Base-by-base conservation (phyloP, 2,329 filamentous ascomycete species). In the Botrytis galanthina region DNA sequence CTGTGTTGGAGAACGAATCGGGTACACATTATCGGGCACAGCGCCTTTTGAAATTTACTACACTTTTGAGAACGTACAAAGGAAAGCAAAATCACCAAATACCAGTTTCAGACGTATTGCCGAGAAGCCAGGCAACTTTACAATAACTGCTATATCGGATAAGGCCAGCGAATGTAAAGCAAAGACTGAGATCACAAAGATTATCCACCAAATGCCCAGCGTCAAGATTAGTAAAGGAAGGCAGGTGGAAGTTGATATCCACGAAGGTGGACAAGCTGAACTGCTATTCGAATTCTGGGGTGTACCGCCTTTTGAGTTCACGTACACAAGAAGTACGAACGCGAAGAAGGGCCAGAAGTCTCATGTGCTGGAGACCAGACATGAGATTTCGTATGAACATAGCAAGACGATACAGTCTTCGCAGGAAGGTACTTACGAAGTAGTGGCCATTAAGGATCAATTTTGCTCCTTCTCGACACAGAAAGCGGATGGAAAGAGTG, bases 341-440 rank as follows among this genome's bases (percentile, higher is more conserved):
- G 91, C 90, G n/a, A 78, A 80, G 74, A 94, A 91, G 84, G 92
- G 92, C 1, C 93, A 94, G 82, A 92, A 90, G 80, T 90, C 91
- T 54, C 87, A 91, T 78, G 89, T 99, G 48, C 86, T 99, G 29
- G 97, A 99, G 84, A 98, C 97, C 76, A 90, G 93, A 78, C 94
- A 96, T 77, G 95, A 98, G 78, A 87, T 92, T 29, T 95, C 92
- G 67, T 89, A 95, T 75, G 93, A 97, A 79, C 88, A 93, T 81
- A 91, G 85, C 79, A 95, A 97, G 87, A 89, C 90, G 39, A 89
- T 98, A 78, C 91, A 91, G 78, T 94, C 95, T 39, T 94, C 92
- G 78, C 93, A 97, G 81, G 96, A 98, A 86, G 96, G 96, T 68
- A 97, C 94, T 77, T 99, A 99, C 81, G 96, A 99, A 84, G 95